Evolutionary conservation across 257 asterid genomes (phyloP).

Genomic region (Ehretia macrophylla): DNA sequence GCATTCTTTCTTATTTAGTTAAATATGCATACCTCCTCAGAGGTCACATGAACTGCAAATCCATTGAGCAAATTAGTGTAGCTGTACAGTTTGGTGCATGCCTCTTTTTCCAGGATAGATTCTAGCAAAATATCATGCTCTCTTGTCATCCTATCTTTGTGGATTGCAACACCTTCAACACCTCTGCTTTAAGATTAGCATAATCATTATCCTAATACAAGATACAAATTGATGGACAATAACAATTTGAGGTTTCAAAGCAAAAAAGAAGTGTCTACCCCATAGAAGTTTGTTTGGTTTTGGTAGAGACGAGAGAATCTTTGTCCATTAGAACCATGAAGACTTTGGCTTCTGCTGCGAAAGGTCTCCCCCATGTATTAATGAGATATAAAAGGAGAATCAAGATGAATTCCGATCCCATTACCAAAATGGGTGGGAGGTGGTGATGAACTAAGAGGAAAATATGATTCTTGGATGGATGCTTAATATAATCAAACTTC

Average conservation of each 20-base stretch:
- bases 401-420: constrained; percentile 23
- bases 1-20: too few relatives aligned
- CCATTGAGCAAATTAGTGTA: constrained; percentile 64
- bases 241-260: neutral
- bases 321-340: constrained; percentile 53
- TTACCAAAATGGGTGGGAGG: constrained; percentile 17
- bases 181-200: constrained; percentile 10
- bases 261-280: constrained; percentile 6
- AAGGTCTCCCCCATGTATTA: constrained; percentile 8
- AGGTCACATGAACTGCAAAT: constrained; percentile 44
- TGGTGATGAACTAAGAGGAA: neutral
- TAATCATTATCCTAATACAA: neutral
- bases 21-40: constrained; percentile 29
- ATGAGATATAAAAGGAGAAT: constrained; percentile 21
- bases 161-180: constrained; percentile 8
- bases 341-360: constrained; percentile 34
- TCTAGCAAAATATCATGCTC: constrained; percentile 42
- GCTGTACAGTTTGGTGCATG: constrained; percentile 54
- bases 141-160: constrained; percentile 19
- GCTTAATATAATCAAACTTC: too few relatives aligned
- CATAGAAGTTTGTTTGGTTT: constrained; percentile 4
- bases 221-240: neutral
- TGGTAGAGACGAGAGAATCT: constrained; percentile 25
- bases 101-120: constrained; percentile 34
- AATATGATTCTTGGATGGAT: too few relatives aligned